Percentiles rank a stretch among this genome's conserved stretches.
Evolutionary conservation across 2,329 filamentous ascomycete species (phyloP).

Genomic region (Nannizzia gypsea): DNA sequence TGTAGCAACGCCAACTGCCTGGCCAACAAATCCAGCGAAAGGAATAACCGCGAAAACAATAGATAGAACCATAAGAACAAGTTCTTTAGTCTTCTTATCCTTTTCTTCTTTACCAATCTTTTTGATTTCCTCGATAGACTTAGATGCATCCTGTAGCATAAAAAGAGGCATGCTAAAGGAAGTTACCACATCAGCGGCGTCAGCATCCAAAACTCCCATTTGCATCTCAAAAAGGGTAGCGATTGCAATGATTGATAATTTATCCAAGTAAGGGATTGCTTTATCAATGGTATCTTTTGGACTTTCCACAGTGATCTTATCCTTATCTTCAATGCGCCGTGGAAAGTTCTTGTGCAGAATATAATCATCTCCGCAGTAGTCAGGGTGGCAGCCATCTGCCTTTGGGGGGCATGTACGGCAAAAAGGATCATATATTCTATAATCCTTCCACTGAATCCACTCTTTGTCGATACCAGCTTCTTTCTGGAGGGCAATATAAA

Average conservation of each 20-base stretch:
- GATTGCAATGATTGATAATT: background rate
- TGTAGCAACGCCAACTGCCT: background rate
- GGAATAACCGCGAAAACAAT: conserved; percentile 4
- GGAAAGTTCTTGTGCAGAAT: too few species aligned
- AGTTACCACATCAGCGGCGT: background rate
- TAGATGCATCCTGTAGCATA: conserved; percentile 5
- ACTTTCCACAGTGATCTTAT: background rate
- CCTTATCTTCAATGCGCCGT: background rate
- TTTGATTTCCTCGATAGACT: conserved; percentile 5
- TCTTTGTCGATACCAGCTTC: background rate
- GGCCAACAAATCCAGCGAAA: background rate
- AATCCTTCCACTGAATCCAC: background rate
- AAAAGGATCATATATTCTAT: too few species aligned
- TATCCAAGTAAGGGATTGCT: background rate
- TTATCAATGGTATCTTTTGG: background rate
- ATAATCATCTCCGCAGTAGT: too few species aligned
- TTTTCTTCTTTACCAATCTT: conserved; percentile 8
- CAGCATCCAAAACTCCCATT: background rate
- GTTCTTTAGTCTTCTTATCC: background rate
- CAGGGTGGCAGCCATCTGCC: background rate
- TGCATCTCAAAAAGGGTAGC: background rate
- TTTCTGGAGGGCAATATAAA: background rate
- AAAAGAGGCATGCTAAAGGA: conserved; percentile 5
- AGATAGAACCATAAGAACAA: background rate
- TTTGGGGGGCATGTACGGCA: background rate